A percentile compares a stretch with the other conserved stretches of the same genome.
These are phyloP conservation scores for Mortierella sp. DNA, from an alignment of 371 early-diverging fungal genomes.

Conservation along the genomic window DNA sequence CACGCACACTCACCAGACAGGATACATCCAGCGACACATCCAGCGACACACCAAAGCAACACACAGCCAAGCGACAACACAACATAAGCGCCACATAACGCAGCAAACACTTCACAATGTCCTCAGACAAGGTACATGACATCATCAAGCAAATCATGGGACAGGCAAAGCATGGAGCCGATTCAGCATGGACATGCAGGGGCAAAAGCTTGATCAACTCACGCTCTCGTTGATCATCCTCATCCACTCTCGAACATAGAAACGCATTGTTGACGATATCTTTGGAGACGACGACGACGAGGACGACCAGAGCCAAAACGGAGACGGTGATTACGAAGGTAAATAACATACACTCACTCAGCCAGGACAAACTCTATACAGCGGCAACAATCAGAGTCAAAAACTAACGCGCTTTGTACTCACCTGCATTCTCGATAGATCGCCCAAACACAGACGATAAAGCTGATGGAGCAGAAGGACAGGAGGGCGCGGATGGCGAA, in stretches of 20 bases:
- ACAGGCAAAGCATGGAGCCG: too few species aligned
- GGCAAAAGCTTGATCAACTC: not conserved
- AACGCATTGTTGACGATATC: constrained; percentile 38
- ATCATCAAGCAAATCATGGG: not conserved
- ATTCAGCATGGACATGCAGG: not conserved
- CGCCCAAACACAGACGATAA: constrained; percentile 2
- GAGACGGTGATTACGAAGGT: constrained; percentile 17
- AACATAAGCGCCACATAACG: not conserved
- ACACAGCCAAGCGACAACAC: not conserved
- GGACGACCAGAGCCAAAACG: constrained; percentile 20
- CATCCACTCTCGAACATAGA: constrained; percentile 13
- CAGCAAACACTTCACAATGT: constrained; percentile 15
- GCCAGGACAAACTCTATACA: not conserved
- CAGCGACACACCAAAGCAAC: too few species aligned
- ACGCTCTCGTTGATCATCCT: not conserved
- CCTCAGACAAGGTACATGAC: constrained; percentile 41
- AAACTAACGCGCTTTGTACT: not conserved
- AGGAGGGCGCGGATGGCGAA: constrained; percentile 10
- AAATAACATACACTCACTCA: not conserved
- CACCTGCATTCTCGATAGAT: constrained; percentile 7
- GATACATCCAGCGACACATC: too few species aligned
- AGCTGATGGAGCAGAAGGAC: not conserved
- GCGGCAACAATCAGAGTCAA: not conserved
- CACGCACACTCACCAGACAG: not conserved
- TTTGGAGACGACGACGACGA: constrained; percentile 56